Base-by-base conservation (phyloP, 352 stramenopile genomes). In the Phytophthora pistaciae region DNA sequence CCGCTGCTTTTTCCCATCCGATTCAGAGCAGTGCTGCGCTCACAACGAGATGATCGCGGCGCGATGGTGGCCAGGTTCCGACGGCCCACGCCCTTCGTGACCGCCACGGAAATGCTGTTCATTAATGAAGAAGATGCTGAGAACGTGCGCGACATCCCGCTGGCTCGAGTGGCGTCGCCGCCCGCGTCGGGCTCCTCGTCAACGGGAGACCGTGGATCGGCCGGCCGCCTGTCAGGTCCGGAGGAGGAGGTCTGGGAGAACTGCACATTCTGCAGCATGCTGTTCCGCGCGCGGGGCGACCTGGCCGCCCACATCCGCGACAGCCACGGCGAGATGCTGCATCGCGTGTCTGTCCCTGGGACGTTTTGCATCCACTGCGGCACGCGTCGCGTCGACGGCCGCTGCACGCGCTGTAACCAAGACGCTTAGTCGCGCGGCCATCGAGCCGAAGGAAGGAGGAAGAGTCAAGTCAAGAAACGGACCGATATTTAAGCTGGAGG, bases 1-100 rank as follows among this genome's bases (percentile, higher is more conserved):
- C 68, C 84, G n/a, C 60, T 91, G 56, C 61, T 91, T 16, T 91
- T 91, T 44, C 84, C 84, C 7, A 81, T 91, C 63, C 77, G 82
- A 46, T 87, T 91, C 44, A 66, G 82, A 50, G 84, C 84, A 8
- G 63, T 90, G 42, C 60, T 70, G 18, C 72, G 77, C 0, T 77
- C 80, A 6, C 65, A 76, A 48, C 61, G 82, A 50, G 67, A 81
- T 33, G 64, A 83, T 52, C 75, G 70, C 29, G 40, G 68, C 14
- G 57, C 66, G 21, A 27, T 69, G 46, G 42, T 59, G 23, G 20
- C 55, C 3, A 66, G 60, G 14, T 74, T 66, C 29, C 60, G 73
- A 38, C 58, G 57, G 3, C 69, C 68, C 5, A 89, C 75, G 14
- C 68, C 77, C 2, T 85, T 89, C n/a, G 79, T 91, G 38, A 86